Base-by-base conservation (phyloP, 1,284 basidiomycete genomes). In the Bjerkandera adusta region DNA sequence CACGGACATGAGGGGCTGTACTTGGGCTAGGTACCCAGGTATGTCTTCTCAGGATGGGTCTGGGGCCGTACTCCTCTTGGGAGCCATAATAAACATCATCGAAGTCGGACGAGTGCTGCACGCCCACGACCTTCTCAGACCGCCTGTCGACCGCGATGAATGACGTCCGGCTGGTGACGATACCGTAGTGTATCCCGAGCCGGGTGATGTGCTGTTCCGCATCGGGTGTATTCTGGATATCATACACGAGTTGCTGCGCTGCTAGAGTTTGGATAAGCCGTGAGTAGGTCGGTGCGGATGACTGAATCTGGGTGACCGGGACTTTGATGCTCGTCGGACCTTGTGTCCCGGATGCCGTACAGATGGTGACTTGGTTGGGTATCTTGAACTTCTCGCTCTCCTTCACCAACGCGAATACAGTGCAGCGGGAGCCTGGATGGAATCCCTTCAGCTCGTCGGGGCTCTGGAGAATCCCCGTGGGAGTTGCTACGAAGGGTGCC, bases 241-340 rank as follows among this genome's bases (percentile, higher is more conserved):
- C 45, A 26, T 25, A 45, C 26, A 55, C 50, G 13, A 49, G 34
- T 7, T 36, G 45, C 4, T 40, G 48, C 8, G 51, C 53, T 5
- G 51, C 50, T 12, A 52, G 40, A 13, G 49, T 51, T 29, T 52
- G 54, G 16, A 55, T 32, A 4, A 55, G 41, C 8, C 29, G 54
- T 5, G 4, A n/a, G 18, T 21, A 15, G 15, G 34, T 22, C 22
- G 46, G 32, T 11, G 39, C 30, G 8, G 46, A 25, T 29, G 47
- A 49, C 26, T 47, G 48, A 25, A 47, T 49, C 6, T 26, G 5
- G 26, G 44, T 18, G n/a, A 52, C 36, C n/a, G 47, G 45, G 12
- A 49, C 36, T 18, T 8, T 11, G 47, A 51, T 43, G 20, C 29
- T 12, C 8, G 29, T 11, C 27, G 42, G 20, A 18, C 34, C 36